Conservation (phyloP, 2,329 filamentous ascomycete species). For the Nannizzia gypsea region DNA sequence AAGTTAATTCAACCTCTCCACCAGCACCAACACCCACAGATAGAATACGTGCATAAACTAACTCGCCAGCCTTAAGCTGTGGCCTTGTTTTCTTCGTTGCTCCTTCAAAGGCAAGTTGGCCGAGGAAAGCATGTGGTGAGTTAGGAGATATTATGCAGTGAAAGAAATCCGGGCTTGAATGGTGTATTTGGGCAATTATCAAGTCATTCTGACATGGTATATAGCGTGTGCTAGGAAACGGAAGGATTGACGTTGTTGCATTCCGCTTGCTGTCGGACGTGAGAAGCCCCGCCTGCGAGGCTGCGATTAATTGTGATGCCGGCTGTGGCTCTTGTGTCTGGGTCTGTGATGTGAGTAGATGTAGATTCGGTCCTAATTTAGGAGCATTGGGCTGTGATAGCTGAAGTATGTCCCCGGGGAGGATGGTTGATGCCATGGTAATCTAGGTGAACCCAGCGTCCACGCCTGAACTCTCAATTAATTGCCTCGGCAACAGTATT, state of each 20-base stretch:
- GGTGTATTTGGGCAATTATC: conserved; percentile 75
- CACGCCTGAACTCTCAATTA: not conserved
- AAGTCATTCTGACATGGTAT: conserved; percentile 68
- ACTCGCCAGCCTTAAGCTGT: conserved; percentile 57
- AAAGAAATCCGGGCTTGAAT: conserved; percentile 64
- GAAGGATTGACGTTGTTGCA: conserved; percentile 22
- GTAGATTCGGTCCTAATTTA: conserved; percentile 72
- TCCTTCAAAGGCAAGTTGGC: conserved; percentile 82
- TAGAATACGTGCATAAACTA: conserved; percentile 80
- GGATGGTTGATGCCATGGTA: conserved; percentile 54
- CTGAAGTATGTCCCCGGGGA: conserved; percentile 64
- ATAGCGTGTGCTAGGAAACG: conserved; percentile 49
- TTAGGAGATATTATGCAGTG: conserved; percentile 61
- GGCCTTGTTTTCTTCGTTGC: conserved; percentile 88
- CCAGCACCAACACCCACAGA: conserved; percentile 67
- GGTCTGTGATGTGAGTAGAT: conserved; percentile 56
- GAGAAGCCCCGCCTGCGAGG: conserved; percentile 27
- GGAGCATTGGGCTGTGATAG: conserved; percentile 50
- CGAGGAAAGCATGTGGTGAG: conserved; percentile 55
- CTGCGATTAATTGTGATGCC: conserved; percentile 37
- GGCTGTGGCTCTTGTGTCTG: conserved; percentile 43
- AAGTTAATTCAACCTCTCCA: conserved; percentile 83
- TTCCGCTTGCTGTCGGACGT: conserved; percentile 32
- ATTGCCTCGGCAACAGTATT: not conserved
- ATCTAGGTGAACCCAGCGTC: conserved; percentile 2